phyloP scores from a whole-genome alignment of 805 yeast genomes.

The Ogataea parapolymorpha region DNA sequence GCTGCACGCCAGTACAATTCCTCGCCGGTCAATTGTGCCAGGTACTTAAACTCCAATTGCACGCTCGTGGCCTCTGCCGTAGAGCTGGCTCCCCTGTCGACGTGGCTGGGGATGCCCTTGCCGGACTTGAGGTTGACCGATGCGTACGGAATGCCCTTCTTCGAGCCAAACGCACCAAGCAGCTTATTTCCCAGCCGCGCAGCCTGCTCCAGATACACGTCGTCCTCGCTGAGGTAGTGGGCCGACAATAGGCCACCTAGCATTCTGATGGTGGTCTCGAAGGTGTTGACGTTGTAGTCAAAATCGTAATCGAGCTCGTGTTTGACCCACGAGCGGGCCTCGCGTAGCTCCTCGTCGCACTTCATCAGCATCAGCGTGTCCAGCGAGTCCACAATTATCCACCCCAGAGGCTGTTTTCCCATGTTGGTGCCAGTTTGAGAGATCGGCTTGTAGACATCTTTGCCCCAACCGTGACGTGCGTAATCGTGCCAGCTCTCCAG shows the following conservation, averaged over 20 bases:
- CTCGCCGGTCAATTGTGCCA: conserved; percentile 79
- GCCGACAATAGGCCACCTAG: conserved; percentile 90
- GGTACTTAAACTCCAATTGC: conserved; percentile 82
- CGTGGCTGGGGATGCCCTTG: conserved; percentile 57
- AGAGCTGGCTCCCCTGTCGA: conserved; percentile 73
- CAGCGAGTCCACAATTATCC: conserved; percentile 87
- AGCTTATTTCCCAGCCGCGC: conserved; percentile 72
- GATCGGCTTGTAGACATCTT: conserved; percentile 74
- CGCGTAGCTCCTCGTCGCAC: conserved; percentile 54
- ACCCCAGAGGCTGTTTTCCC: conserved; percentile 82
- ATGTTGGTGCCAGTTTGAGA: conserved; percentile 60
- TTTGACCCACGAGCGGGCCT: conserved; percentile 73
- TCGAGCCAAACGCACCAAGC: conserved; percentile 62
- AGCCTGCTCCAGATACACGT: conserved; percentile 72
- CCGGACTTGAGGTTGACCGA: conserved; percentile 70
- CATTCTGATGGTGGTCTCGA: conserved; percentile 95
- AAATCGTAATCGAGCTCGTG: conserved; percentile 66
- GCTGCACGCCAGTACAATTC: conserved; percentile 70
- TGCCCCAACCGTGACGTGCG: conserved; percentile 76
- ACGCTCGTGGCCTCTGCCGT: conserved; percentile 89
- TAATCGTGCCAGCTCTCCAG: conserved; percentile 77
- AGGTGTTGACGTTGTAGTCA: conserved; percentile 73
- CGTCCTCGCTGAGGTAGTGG: conserved; percentile 64
- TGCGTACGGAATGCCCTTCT: conserved; percentile 72
- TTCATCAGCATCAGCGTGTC: conserved; percentile 83